Evolutionary conservation across 1,284 basidiomycete species (phyloP), one percentile per base, ranked within the genome.

Genomic region (Amylostereum chailletii): DNA sequence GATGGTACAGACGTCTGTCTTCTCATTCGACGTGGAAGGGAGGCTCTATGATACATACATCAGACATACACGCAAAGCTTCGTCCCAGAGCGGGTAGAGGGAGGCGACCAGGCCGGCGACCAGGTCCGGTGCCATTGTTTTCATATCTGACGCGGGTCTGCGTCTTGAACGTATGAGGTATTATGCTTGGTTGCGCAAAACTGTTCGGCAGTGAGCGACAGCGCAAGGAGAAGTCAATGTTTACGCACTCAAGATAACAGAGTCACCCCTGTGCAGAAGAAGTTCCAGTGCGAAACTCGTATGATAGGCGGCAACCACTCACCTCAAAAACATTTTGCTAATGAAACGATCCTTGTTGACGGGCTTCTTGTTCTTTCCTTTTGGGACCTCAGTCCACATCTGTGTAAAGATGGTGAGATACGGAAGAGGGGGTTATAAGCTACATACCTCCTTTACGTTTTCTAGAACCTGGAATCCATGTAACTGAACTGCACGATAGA

Each of bases 341-440:
- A 99, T 96, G 74, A 99, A 99, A 41, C 96, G 81, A 71, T 99
- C 94, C 71, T 96, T 97, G 76, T 99, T 98, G 53, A 99, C 86
- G 2, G 96, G 90, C 69, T 98, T 98, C 73, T 96, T 96, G 65
- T 91, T 93, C 74, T 98, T 99, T 46, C 93, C 93, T 70, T 98
- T 99, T 27, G 96, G 96, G 48, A 88, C 71, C 67, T 99, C 96
- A 31, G 94, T 97, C 96, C 96, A 99, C 95, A 97, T 97, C 90
- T 95, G 55, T 38, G 47, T 45, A 42, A 26, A 36, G 40, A 10
- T 19, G 19, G 19, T 19, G 19, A 19, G 19, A n/a, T 11, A 38
- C 30, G 36, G 40, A 27, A 27, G 7, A 49, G 34, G 34, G 8
- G 19, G 19, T 11, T 9, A 32, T 31, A 40, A 54, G 45, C 44